phyloP scores from a whole-genome alignment of 495 filamentous ascomycete species.

The Cairneyella variabilis region DNA sequence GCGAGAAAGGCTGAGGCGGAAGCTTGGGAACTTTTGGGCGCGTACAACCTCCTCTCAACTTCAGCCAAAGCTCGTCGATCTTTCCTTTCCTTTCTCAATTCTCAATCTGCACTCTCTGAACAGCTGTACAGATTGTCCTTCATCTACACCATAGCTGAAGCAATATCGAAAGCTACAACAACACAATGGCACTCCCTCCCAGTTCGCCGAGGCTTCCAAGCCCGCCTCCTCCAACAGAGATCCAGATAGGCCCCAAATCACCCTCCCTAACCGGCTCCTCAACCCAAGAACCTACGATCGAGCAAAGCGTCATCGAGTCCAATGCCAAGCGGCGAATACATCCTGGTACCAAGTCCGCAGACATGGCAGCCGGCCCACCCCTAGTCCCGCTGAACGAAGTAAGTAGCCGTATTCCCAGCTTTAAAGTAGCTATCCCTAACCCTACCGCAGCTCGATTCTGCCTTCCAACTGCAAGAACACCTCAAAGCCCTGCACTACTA shows the following conservation, averaged over 20 bases:
- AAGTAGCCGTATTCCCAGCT: conserved; percentile 19
- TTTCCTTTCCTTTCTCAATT: too few relatives aligned
- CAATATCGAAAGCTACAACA: too few relatives aligned
- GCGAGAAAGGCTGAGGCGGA: too few relatives aligned
- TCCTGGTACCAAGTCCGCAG: conserved; percentile 81
- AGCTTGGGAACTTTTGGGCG: too few relatives aligned
- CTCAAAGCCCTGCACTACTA: conserved; percentile 84
- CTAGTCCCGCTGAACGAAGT: conserved; percentile 81
- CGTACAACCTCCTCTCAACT: not conserved
- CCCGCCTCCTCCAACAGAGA: conserved; percentile 86
- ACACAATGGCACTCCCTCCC: conserved; percentile 57
- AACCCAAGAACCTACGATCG: conserved; percentile 55
- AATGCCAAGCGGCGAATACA: conserved; percentile 76
- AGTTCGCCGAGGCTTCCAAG: conserved; percentile 84
- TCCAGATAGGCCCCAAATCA: conserved; percentile 81
- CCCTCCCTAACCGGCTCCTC: conserved; percentile 58
- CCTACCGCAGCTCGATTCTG: conserved; percentile 71
- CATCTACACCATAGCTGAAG: too few relatives aligned
- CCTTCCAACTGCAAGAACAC: conserved; percentile 98
- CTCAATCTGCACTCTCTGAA: not conserved
- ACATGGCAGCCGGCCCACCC: conserved; percentile 90
- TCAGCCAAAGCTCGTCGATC: not conserved
- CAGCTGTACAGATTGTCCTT: not conserved
- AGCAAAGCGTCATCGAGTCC: conserved; percentile 48
- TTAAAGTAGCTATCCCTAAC: conserved; percentile 13